phyloP scores from a whole-genome alignment of 2,329 filamentous ascomycete species.

The Amauroascus verrucosus region DNA sequence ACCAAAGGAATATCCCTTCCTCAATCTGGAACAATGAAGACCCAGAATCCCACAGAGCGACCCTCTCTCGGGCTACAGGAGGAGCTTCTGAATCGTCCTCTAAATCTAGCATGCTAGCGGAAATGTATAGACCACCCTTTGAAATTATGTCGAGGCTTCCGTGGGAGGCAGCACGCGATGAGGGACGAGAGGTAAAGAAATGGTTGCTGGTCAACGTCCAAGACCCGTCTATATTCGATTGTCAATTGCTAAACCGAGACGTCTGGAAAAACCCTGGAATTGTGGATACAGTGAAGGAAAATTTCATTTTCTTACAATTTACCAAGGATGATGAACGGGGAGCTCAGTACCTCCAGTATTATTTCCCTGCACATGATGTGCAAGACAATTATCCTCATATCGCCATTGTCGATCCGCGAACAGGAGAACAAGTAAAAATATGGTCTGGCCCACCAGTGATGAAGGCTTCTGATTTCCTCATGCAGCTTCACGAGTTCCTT shows the following conservation, averaged over 20 bases:
- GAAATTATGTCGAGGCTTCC: constrained; percentile 69
- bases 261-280: constrained; percentile 85
- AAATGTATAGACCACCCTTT: constrained; percentile 86
- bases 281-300: constrained; percentile 70
- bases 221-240: constrained; percentile 86
- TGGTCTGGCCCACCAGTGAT: constrained; percentile 83
- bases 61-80: constrained; percentile 52
- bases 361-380: constrained; percentile 69
- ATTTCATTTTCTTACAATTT: constrained; percentile 94
- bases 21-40: constrained; percentile 51
- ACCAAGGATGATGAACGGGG: constrained; percentile 72
- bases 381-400: constrained; percentile 92
- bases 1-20: constrained; percentile 46
- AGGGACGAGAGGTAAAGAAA: constrained; percentile 79
- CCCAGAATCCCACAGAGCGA: constrained; percentile 40
- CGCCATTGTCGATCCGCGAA: constrained; percentile 87
- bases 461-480: constrained; percentile 67
- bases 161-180: constrained; percentile 76
- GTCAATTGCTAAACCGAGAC: constrained; percentile 85
- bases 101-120: constrained; percentile 70
- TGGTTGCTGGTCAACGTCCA: constrained; percentile 96
- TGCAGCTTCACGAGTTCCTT: constrained; percentile 90
- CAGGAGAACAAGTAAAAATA: constrained; percentile 91
- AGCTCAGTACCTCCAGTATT: constrained; percentile 77
- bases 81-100: constrained; percentile 55